Evolutionary conservation across 2,329 filamentous ascomycete genomes (phyloP).

Genomic region (Epichloe aotearoae): DNA sequence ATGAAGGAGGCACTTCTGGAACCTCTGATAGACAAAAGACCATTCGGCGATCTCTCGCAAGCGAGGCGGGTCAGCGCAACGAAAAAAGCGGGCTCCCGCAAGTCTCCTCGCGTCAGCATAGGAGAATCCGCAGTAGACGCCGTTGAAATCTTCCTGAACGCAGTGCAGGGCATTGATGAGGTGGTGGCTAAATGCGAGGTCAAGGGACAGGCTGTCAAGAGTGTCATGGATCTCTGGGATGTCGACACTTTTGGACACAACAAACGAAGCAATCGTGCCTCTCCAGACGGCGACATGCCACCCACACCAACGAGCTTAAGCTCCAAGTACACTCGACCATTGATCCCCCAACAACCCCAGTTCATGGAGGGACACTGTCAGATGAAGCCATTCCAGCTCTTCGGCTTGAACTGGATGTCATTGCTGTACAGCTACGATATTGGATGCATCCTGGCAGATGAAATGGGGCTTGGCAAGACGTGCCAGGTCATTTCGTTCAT

Average conservation of each 20-base stretch:
- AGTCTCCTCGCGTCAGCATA: conserved; percentile 32
- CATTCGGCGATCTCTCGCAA: conserved; percentile 54
- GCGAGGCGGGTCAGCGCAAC: conserved; percentile 50
- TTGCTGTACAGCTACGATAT: conserved; percentile 67
- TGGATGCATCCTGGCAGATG: conserved; percentile 87
- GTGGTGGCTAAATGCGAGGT: conserved; percentile 65
- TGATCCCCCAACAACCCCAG: conserved; percentile 50
- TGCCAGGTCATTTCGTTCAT: conserved; percentile 92
- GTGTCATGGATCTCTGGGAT: conserved; percentile 33
- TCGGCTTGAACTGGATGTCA: conserved; percentile 89
- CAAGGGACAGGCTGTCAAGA: conserved; percentile 46
- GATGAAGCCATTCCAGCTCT: conserved; percentile 88
- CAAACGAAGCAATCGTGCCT: conserved; percentile 18
- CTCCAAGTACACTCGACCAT: conserved; percentile 25
- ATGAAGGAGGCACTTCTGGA: conserved; percentile 57
- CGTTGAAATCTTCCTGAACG: conserved; percentile 59
- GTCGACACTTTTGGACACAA: conserved; percentile 33
- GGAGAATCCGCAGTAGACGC: conserved; percentile 39
- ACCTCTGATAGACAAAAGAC: conserved; percentile 57
- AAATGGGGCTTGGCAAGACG: conserved; percentile 95
- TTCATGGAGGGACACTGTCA: conserved; percentile 63
- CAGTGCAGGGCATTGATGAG: conserved; percentile 71
- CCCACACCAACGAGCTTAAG: conserved; percentile 28
- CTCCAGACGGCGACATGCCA: conserved; percentile 23
- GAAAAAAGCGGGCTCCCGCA: conserved; percentile 33